These are phyloP conservation scores for Chionographis japonica DNA, from an alignment of 106 monocot genomes.

Conservation along the genomic window DNA sequence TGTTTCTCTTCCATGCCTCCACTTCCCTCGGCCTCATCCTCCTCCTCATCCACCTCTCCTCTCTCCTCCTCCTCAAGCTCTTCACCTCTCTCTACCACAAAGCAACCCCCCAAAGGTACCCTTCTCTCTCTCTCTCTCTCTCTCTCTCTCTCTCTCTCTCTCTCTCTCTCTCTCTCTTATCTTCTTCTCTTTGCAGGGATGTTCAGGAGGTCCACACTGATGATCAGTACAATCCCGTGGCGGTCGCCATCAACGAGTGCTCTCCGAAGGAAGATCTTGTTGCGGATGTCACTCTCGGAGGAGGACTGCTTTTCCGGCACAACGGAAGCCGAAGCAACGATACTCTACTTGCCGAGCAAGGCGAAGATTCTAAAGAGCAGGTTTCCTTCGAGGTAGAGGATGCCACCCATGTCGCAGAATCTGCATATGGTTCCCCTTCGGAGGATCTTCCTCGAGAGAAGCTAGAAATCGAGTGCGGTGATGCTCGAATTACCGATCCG, in stretches of 20 bases:
- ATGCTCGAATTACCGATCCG: background rate
- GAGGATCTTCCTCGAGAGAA: slow-evolving; percentile 8
- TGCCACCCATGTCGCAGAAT: slow-evolving; percentile 25
- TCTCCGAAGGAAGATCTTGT: slow-evolving; percentile 17
- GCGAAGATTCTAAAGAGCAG: slow-evolving; percentile 22
- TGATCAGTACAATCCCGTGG: slow-evolving; percentile 2
- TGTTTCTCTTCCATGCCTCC: slow-evolving; percentile 32
- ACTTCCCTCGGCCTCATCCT: slow-evolving; percentile 35
- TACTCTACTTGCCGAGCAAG: slow-evolving; percentile 31
- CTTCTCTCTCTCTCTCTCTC: background rate
- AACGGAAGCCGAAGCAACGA: slow-evolving; percentile 17
- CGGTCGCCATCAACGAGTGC: slow-evolving; percentile 1
- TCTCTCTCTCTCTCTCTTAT: slow-evolving; percentile 1
- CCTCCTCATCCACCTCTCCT: slow-evolving; percentile 37
- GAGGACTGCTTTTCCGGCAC: slow-evolving; percentile 35
- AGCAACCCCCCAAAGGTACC: slow-evolving; percentile 12
- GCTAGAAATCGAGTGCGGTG: background rate
- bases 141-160: slow-evolving; percentile 3
- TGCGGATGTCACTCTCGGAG: slow-evolving; percentile 18
- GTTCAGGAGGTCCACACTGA: slow-evolving; percentile 4
- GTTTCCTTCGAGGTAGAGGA: slow-evolving; percentile 29
- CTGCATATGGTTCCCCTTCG: slow-evolving; percentile 20
- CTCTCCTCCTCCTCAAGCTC: slow-evolving; percentile 56
- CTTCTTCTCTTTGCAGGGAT: slow-evolving; percentile 18
- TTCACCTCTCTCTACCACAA: slow-evolving; percentile 29